These are phyloP conservation scores for Paramecium biaurelia DNA, from an alignment of 73 alveolate genomes.

Conservation along the genomic window DNA sequence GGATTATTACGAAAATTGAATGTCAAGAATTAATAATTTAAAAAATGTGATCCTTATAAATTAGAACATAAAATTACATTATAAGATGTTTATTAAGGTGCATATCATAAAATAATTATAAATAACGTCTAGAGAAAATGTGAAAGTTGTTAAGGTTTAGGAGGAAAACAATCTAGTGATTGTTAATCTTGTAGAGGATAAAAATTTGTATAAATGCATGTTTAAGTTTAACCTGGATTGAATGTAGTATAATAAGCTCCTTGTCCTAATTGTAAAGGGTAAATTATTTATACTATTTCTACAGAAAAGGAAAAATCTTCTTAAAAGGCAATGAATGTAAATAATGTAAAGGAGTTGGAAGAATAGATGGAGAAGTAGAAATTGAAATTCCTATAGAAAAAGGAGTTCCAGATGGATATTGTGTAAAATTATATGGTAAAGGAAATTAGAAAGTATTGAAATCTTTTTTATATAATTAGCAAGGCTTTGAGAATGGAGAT, in stretches of 20 bases:
- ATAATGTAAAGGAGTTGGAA: not conserved
- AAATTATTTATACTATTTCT: not conserved
- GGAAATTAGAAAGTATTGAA: not conserved
- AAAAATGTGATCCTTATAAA: conserved; percentile 30
- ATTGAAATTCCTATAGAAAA: conserved; percentile 19
- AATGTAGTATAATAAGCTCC: not conserved
- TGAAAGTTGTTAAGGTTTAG: not conserved
- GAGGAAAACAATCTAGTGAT: not conserved
- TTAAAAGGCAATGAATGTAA: not conserved
- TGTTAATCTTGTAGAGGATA: not conserved
- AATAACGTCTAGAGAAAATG: not conserved
- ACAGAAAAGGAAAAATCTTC: not conserved
- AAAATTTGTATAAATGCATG: not conserved
- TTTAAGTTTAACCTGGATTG: not conserved
- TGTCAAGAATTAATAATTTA: not conserved
- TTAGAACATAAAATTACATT: not conserved
- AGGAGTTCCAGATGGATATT: conserved; percentile 32
- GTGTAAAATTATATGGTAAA: conserved; percentile 1
- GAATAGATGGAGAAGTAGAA: not conserved
- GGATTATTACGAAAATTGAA: conserved; percentile 55
- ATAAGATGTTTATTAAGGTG: conserved; percentile 5
- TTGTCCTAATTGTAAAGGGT: conserved; percentile 18
- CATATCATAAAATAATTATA: not conserved
- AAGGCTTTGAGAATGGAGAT: not conserved
- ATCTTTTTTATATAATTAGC: not conserved